Percentiles rank a stretch among this genome's conserved stretches.
These are phyloP conservation scores for Termitomyces titanicus DNA, from an alignment of 768 basidiomycete species.

Conservation along the genomic window DNA sequence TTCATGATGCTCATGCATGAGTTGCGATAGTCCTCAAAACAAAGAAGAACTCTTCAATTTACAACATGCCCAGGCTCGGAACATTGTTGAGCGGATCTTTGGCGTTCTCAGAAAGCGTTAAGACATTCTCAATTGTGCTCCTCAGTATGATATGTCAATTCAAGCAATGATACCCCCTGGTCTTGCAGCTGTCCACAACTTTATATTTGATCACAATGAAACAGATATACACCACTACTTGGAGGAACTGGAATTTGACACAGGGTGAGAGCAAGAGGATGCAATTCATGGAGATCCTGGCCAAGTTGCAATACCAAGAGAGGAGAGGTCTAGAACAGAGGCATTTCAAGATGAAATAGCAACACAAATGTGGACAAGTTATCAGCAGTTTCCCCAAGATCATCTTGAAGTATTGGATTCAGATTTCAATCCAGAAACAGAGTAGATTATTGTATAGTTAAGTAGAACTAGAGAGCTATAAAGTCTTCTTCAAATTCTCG, in stretches of 20 bases:
- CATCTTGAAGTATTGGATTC: background rate
- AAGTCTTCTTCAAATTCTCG: background rate
- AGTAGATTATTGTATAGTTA: background rate
- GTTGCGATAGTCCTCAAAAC: constrained; percentile 13
- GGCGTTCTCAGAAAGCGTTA: constrained; percentile 19
- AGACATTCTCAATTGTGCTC: constrained; percentile 6
- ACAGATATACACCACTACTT: background rate
- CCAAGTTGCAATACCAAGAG: background rate
- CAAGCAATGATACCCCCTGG: constrained; percentile 21
- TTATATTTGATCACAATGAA: constrained; percentile 21
- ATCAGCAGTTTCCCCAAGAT: constrained; percentile 2
- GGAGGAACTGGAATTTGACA: background rate
- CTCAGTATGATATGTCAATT: constrained; percentile 4
- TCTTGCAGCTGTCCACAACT: constrained; percentile 23
- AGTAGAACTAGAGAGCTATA: background rate
- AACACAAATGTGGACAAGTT: constrained; percentile 12
- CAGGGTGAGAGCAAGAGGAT: background rate
- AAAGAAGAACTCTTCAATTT: constrained; percentile 24
- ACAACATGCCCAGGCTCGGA: constrained; percentile 17
- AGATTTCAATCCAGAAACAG: background rate
- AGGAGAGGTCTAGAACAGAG: constrained; percentile 7
- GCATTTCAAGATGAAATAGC: constrained; percentile 11
- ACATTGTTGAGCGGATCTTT: constrained; percentile 24
- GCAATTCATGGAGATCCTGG: background rate
- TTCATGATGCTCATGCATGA: background rate